These are phyloP conservation scores for Ilex aquifolium DNA, from an alignment of 257 asterid genomes.

Conservation along the genomic window DNA sequence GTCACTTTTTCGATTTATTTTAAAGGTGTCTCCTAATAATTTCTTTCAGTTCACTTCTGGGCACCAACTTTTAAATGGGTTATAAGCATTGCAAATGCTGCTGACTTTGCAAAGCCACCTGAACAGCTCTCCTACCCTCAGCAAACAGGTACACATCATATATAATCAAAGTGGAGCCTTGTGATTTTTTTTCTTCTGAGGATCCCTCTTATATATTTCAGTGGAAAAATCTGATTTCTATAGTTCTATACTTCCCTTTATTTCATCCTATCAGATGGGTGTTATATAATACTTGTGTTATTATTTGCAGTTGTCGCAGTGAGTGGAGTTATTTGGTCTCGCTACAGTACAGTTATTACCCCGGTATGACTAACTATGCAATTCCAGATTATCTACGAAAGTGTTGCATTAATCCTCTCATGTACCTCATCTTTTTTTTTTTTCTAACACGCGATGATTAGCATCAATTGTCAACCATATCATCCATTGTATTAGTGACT, in stretches of 20 bases:
- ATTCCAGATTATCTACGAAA: too few relatives aligned
- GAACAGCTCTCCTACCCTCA: slow-evolving; percentile 24
- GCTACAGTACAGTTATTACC: slow-evolving; percentile 65
- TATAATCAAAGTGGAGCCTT: neutral
- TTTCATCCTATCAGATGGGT: too few relatives aligned
- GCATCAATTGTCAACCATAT: too few relatives aligned
- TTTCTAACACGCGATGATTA: too few relatives aligned
- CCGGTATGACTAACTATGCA: slow-evolving; percentile 29
- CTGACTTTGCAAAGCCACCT: slow-evolving; percentile 26
- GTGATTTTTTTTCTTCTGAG: neutral
- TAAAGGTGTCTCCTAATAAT: too few relatives aligned
- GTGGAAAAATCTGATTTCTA: too few relatives aligned
- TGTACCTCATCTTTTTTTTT: too few relatives aligned
- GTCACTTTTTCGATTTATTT: too few relatives aligned
- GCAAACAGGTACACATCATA: slow-evolving; percentile 7
- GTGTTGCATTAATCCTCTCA: too few relatives aligned
- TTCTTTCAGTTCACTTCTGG: slow-evolving; percentile 25
- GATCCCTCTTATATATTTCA: neutral
- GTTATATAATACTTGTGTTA: neutral
- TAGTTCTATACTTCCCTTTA: too few relatives aligned
- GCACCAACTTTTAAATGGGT: slow-evolving; percentile 33
- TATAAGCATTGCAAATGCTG: slow-evolving; percentile 21
- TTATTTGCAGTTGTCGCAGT: slow-evolving; percentile 56
- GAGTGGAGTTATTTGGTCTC: slow-evolving; percentile 75
- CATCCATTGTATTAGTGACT: too few relatives aligned